Conservation (phyloP, 2,329 filamentous ascomycete genomes). For the Calonectria pseudoreteaudii region DNA sequence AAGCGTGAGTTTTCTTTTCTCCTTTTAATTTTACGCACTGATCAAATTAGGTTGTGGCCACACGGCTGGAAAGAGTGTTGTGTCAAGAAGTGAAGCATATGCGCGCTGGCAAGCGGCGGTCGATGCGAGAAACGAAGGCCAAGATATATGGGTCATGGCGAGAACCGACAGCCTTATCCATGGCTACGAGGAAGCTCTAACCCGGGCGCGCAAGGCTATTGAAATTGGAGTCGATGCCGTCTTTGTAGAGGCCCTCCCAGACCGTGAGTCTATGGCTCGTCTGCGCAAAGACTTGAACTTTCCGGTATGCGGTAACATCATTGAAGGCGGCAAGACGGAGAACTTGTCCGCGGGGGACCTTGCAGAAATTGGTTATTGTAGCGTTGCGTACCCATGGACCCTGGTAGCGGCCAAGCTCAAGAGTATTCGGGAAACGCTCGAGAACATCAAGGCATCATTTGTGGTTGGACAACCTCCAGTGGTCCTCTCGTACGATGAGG, state of each 20-base stretch:
- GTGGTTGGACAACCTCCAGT: constrained; percentile 54
- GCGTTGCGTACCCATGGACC: constrained; percentile 58
- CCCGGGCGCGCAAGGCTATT: constrained; percentile 54
- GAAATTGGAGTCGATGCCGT: constrained; percentile 57
- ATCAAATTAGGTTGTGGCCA: constrained; percentile 46
- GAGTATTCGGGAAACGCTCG: constrained; percentile 51
- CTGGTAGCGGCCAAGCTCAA: constrained; percentile 57
- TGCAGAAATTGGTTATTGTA: constrained; percentile 52
- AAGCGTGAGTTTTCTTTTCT: constrained; percentile 51
- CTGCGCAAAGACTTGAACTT: constrained; percentile 52
- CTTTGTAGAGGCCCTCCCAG: constrained; percentile 57
- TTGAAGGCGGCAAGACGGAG: constrained; percentile 50
- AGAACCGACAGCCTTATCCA: constrained; percentile 56
- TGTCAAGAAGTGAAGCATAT: constrained; percentile 57
- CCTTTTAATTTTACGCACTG: neutral
- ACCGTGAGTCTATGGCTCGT: constrained; percentile 55
- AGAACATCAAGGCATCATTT: constrained; percentile 56
- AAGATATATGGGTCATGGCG: constrained; percentile 59
- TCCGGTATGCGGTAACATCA: constrained; percentile 55
- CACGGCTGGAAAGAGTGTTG: constrained; percentile 59
- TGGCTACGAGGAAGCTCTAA: constrained; percentile 58
- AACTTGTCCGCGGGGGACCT: constrained; percentile 49
- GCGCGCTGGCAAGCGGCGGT: constrained; percentile 59
- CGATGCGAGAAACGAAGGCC: constrained; percentile 57
- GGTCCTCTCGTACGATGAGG: constrained; percentile 56